Evolutionary conservation across 2,329 filamentous ascomycete species (phyloP).

Genomic region (Botrytis hyacinthi): DNA sequence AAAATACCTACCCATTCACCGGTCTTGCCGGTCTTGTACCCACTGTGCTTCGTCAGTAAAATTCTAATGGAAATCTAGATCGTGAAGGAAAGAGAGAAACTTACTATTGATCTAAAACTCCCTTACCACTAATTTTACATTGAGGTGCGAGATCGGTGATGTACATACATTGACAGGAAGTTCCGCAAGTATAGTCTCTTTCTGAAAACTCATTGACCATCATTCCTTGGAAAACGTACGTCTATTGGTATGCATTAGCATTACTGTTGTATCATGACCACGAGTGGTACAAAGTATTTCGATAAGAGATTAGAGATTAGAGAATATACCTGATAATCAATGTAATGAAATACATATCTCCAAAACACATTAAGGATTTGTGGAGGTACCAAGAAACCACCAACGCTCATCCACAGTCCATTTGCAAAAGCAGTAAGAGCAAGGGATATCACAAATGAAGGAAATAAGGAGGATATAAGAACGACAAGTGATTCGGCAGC

Average conservation of each 20-base stretch:
- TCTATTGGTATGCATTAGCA: slow-evolving; percentile 36
- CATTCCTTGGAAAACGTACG: slow-evolving; percentile 87
- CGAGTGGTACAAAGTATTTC: neutral
- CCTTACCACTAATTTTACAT: slow-evolving; percentile 69
- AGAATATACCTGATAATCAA: slow-evolving; percentile 67
- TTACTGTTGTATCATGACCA: neutral
- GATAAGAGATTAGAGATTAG: too few species aligned
- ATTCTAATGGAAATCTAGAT: slow-evolving; percentile 1
- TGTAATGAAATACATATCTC: slow-evolving; percentile 84
- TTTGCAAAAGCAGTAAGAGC: slow-evolving; percentile 83
- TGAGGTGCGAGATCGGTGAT: slow-evolving; percentile 57
- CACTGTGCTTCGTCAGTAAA: slow-evolving; percentile 36
- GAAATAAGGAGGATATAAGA: slow-evolving; percentile 68
- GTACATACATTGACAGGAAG: slow-evolving; percentile 63
- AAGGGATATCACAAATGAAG: slow-evolving; percentile 76
- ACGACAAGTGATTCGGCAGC: slow-evolving; percentile 83
- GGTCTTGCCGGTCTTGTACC: slow-evolving; percentile 61
- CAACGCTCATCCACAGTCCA: slow-evolving; percentile 84
- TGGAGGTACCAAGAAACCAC: slow-evolving; percentile 76
- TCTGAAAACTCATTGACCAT: slow-evolving; percentile 83
- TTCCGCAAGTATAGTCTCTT: slow-evolving; percentile 60
- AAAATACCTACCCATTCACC: slow-evolving; percentile 75
- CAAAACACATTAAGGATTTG: slow-evolving; percentile 77
- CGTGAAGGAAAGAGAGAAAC: neutral
- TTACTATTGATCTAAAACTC: slow-evolving; percentile 63